Evolutionary conservation across 164 flowering plant genomes (phyloP), one percentile per base, ranked within the genome.

Genomic region (Sextonia rubra): DNA sequence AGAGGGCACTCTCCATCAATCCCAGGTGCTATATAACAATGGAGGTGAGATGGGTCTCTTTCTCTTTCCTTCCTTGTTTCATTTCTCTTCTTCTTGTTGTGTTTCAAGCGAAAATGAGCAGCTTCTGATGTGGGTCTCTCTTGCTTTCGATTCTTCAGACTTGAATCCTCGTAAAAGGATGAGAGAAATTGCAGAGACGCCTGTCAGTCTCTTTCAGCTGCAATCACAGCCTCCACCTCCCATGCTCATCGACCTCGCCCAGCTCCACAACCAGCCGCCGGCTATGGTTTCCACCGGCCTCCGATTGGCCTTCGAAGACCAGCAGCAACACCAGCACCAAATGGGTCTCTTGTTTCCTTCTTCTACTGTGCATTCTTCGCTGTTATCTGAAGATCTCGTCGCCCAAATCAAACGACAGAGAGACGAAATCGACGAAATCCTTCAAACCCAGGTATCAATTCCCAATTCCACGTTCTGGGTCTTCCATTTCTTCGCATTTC

Each of bases 281-380:
- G 29, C 64, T 32, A 76, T 75, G 17, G 92, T 92, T 24, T 92
- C 91, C 56, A 90, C 92, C 2, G 97, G 97, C n/a, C 90, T 92
- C 60, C 80, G 82, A 0, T 76, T 92, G 66, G 80, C 94, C 20
- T 87, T 84, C 69, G 85, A 82, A 47, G 93, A 87, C 37, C 87
- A 84, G 17, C 83, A 74, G 14, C 86, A 80, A 20, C 82, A 75
- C 18, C 44, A 27, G 18, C 67, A 64, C 22, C 47, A 70, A 77
- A 1, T 80, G 73, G 30, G 30, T 56, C 70, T 30, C 18, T 26
- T 29, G 22, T 48, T 17, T 69, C 79, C 72, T 0, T 69, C 85
- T 15, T 71, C 86, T 3, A 18, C 70, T 47, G 26, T 78, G 2
- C 58, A 52, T 12, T 74, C 72, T 9, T 79, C 86, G 15, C 63